A percentile compares a stretch with the other conserved stretches of the same genome.
Evolutionary conservation across 1,284 basidiomycete species (phyloP).

Genomic region (Microbotryomycetes sp.): DNA sequence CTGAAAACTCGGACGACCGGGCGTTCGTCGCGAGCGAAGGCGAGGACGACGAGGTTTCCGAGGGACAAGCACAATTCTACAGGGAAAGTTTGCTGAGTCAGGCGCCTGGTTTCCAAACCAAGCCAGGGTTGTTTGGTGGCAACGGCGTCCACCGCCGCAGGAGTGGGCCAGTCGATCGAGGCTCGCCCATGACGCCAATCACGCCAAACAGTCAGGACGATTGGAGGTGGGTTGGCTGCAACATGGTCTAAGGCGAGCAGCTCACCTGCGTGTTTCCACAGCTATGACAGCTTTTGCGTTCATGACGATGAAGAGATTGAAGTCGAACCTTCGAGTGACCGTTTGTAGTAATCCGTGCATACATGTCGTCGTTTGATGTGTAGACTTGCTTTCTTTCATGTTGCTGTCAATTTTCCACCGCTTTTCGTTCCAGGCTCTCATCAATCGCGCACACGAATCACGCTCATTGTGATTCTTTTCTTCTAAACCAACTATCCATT

Average conservation of each 20-base stretch:
- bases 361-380: no score
- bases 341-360: background rate
- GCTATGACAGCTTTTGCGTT: slow-evolving; percentile 21
- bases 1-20: slow-evolving; percentile 41
- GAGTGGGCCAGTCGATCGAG: background rate
- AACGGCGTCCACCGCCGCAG: background rate
- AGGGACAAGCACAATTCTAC: slow-evolving; percentile 38
- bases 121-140: background rate
- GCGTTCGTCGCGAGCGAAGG: slow-evolving; percentile 38
- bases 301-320: slow-evolving; percentile 18
- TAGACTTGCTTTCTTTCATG: background rate
- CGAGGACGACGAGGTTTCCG: slow-evolving; percentile 38
- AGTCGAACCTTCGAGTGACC: slow-evolving; percentile 5
- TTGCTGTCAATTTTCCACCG: background rate
- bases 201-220: slow-evolving; percentile 16
- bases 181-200: background rate
- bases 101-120: slow-evolving; percentile 27
- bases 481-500: no score
- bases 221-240: slow-evolving; percentile 3
- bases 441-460: no score
- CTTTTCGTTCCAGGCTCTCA: background rate
- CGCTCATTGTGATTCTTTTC: no score
- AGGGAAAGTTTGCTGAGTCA: slow-evolving; percentile 41
- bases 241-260: background rate
- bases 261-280: background rate